These are phyloP conservation scores for Leucoagaricus sp. DNA, from an alignment of 1,284 basidiomycete species.

Conservation along the genomic window DNA sequence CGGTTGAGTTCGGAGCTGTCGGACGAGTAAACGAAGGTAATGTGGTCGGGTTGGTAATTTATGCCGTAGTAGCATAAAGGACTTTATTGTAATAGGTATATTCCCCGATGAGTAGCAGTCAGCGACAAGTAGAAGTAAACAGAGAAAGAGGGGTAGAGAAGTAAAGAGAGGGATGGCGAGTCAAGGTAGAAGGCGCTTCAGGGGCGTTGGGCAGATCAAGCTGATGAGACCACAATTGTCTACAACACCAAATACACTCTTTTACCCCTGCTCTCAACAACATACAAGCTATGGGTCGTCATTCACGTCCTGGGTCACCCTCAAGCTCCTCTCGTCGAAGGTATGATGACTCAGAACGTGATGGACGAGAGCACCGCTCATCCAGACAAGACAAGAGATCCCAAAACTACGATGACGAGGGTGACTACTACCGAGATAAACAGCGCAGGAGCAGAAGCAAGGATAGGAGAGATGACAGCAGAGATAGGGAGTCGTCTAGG, in stretches of 20 bases:
- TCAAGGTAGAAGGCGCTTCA: not conserved
- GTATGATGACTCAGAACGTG: constrained; percentile 38
- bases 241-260: constrained; percentile 3
- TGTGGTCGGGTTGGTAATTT: constrained; percentile 19
- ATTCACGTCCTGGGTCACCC: constrained; percentile 30
- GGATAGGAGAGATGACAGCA: constrained; percentile 34
- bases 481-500: constrained; percentile 35
- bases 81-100: not conserved
- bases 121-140: not conserved
- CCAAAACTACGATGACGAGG: constrained; percentile 20
- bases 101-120: not conserved
- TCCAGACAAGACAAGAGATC: constrained; percentile 14
- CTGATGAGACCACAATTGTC: not conserved
- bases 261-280: constrained; percentile 4
- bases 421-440: constrained; percentile 27
- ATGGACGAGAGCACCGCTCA: constrained; percentile 31
- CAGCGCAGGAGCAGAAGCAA: constrained; percentile 41
- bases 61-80: constrained; percentile 17
- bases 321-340: constrained; percentile 51
- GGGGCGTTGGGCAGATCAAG: not conserved
- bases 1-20: constrained; percentile 41
- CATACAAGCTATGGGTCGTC: constrained; percentile 26
- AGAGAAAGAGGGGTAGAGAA: not conserved
- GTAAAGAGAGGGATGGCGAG: not conserved
- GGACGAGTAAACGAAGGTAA: constrained; percentile 23